Evolutionary conservation across 768 basidiomycete species (phyloP).

Genomic region (Cystofilobasidium ferigula): DNA sequence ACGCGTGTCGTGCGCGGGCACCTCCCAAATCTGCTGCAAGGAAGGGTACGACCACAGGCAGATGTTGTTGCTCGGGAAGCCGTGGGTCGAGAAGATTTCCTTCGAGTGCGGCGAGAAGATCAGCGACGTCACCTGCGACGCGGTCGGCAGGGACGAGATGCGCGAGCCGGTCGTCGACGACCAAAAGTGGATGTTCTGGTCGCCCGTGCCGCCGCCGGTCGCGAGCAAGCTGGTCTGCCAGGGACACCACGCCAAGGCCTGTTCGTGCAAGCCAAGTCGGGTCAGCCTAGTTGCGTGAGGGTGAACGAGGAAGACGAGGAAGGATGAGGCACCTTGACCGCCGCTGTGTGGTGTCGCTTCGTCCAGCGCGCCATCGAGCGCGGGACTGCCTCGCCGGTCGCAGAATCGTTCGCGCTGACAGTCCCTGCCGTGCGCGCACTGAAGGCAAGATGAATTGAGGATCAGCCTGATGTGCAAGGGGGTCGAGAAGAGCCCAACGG

Average conservation of each 20-base stretch:
- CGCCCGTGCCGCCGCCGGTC: slow-evolving; percentile 86
- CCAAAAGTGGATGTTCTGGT: slow-evolving; percentile 48
- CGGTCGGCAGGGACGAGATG: slow-evolving; percentile 71
- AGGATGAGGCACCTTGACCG: slow-evolving; percentile 43
- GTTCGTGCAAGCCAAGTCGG: too few relatives aligned
- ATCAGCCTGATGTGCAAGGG: not conserved
- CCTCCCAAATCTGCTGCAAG: slow-evolving; percentile 67
- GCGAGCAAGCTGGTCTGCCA: slow-evolving; percentile 89
- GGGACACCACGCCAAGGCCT: slow-evolving; percentile 95
- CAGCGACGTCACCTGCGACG: slow-evolving; percentile 83
- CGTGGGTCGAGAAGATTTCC: slow-evolving; percentile 84
- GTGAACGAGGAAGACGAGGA: not conserved
- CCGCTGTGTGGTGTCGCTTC: slow-evolving; percentile 80
- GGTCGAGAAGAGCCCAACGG: slow-evolving; percentile 40
- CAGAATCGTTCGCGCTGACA: slow-evolving; percentile 28
- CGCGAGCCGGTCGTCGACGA: slow-evolving; percentile 63
- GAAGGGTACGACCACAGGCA: slow-evolving; percentile 57
- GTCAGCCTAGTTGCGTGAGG: too few relatives aligned
- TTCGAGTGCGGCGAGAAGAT: slow-evolving; percentile 78
- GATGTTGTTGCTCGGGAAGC: slow-evolving; percentile 56
- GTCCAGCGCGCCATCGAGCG: slow-evolving; percentile 60
- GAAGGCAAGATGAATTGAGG: not conserved
- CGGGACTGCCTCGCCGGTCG: slow-evolving; percentile 8
- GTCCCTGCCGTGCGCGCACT: slow-evolving; percentile 38
- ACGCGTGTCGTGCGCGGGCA: slow-evolving; percentile 84